Base-by-base conservation (phyloP, 106 monocot species). In the Iris macrosiphon region DNA sequence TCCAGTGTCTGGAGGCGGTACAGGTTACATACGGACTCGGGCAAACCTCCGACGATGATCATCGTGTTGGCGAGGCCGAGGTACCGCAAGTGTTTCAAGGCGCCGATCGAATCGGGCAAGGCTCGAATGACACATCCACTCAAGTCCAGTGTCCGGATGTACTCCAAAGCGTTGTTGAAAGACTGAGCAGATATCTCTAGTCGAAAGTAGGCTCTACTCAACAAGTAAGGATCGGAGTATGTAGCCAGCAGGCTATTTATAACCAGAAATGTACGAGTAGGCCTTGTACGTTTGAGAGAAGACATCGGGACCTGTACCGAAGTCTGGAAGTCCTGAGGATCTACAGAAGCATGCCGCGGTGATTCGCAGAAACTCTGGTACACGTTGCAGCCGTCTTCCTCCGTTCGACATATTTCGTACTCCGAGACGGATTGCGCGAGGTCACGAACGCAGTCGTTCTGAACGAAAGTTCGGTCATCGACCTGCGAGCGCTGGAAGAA, bases 391-490 rank as follows among this genome's bases (percentile, higher is more conserved):
- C 10, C 20, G 9, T 6, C 11, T 17, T 47, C 31, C 19, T 40
- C 51, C 32, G 4, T 49, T 10, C 3, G 2, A 28, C 18, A 54
- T 32, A n/a, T 53, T 17, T 74, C 64, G 19, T 69, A 57, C 12
- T 18, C 13, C 4, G 72, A 40, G n/a, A 56, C 59, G 27, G 16
- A 55, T 25, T 48, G 30, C 5, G 66, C 65, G 0, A 68, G 14
- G 29, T 72, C 78, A 63, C 65, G 68, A 14, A 79, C 49, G 20
- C 69, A 39, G 40, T 74, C 64, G 65, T 73, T 73, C 55, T 74
- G 65, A 12, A 51, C 21, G 28, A 61, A 74, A 13, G 21, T 8
- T 3, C 37, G 37, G 7, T 40, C 17, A 15, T 13, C 4, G 35
- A 3, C 39, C 12, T 44, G 30, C 2, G 8, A 7, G 11, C 16